These are phyloP conservation scores for Cyanophora paradoxa DNA, from an alignment of 78 protist genomes.

Conservation along the genomic window DNA sequence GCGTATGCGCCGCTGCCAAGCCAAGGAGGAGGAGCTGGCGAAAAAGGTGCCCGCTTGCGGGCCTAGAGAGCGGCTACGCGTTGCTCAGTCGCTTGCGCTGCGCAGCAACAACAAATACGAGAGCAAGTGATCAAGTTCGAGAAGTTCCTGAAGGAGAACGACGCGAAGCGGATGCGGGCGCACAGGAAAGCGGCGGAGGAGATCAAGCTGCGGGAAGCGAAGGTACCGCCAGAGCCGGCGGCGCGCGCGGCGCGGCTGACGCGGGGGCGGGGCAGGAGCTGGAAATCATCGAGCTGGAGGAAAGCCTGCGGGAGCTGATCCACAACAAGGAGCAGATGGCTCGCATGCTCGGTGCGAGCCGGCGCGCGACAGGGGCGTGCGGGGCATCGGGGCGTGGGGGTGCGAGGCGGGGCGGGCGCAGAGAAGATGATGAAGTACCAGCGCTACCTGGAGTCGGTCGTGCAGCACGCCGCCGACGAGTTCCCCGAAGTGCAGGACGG, in stretches of 20 bases:
- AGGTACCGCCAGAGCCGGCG: too few relatives aligned
- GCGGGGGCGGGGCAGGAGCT: too few relatives aligned
- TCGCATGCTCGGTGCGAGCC: not conserved
- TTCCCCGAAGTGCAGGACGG: slow-evolving; percentile 1
- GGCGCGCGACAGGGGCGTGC: not conserved
- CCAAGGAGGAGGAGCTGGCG: slow-evolving; percentile 2
- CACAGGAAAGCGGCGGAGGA: not conserved
- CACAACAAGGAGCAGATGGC: slow-evolving; percentile 1
- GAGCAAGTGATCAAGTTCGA: slow-evolving; percentile 6
- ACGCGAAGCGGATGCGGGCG: slow-evolving; percentile 3
- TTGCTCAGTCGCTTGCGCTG: too few relatives aligned
- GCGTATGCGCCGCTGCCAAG: slow-evolving; percentile 1
- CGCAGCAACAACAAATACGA: not conserved
- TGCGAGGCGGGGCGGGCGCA: too few relatives aligned
- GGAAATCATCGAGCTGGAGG: too few relatives aligned
- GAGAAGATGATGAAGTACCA: not conserved
- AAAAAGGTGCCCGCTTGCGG: not conserved
- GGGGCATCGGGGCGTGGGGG: not conserved
- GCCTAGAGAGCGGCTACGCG: too few relatives aligned
- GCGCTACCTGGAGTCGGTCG: not conserved
- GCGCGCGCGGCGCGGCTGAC: too few relatives aligned
- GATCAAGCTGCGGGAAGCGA: not conserved
- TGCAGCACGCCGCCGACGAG: not conserved
- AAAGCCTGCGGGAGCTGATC: too few relatives aligned
- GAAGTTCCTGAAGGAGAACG: slow-evolving; percentile 11